Conservation (phyloP, 1,139 yeast species). For the Geotrichum carabidarum region DNA sequence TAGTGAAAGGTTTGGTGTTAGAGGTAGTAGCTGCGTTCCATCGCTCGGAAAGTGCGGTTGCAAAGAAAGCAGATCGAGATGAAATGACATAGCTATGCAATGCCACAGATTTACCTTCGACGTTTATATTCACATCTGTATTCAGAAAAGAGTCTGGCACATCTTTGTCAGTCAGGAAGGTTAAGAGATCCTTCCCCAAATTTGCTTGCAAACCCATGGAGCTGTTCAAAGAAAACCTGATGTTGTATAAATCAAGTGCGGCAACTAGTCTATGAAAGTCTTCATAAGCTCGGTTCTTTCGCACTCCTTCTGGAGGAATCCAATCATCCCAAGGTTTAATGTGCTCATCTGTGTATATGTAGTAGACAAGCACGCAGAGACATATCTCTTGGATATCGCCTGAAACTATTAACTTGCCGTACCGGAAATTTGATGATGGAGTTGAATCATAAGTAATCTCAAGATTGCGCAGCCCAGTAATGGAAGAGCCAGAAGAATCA, state of each 20-base stretch:
- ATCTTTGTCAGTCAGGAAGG: constrained; percentile 14
- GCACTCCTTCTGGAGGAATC: constrained; percentile 11
- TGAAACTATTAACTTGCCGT: constrained; percentile 13
- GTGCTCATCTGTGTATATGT: constrained; percentile 45
- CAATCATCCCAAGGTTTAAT: constrained; percentile 36
- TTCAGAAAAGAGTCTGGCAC: constrained; percentile 4
- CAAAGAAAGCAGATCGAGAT: constrained; percentile 60
- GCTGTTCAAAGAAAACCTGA: constrained; percentile 3
- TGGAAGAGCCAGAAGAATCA: constrained; percentile 1
- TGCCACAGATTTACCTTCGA: constrained; percentile 43
- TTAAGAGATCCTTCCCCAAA: constrained; percentile 24
- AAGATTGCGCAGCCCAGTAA: constrained; percentile 11
- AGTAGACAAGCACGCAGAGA: constrained; percentile 40
- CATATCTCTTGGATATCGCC: constrained; percentile 29
- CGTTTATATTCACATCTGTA: constrained; percentile 35
- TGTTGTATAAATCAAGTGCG: constrained; percentile 1
- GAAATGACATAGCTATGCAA: constrained; percentile 52
- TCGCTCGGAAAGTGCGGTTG: constrained; percentile 50
- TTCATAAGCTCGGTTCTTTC: constrained; percentile 13
- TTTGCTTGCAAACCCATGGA: constrained; percentile 17
- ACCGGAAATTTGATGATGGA: neutral
- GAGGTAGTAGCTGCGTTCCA: constrained; percentile 41
- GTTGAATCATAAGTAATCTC: constrained; percentile 8
- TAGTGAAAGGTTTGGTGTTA: constrained; percentile 18
- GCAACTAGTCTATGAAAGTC: constrained; percentile 13